Evolutionary conservation across 441 rosid genomes (phyloP).

Genomic region (Rhodomyrtus psidioides): DNA sequence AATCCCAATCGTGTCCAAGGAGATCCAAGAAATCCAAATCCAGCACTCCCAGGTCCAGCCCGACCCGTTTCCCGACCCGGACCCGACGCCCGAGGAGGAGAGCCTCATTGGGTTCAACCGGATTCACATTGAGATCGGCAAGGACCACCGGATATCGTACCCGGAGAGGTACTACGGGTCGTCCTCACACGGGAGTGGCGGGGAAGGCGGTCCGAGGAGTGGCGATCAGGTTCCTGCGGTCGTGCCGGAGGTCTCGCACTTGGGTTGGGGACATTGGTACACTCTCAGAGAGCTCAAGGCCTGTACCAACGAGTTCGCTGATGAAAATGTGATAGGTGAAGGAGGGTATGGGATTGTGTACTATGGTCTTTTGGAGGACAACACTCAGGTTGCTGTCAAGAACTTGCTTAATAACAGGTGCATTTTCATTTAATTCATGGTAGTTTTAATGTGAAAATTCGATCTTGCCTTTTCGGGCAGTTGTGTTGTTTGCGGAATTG

Average conservation of each 20-base stretch:
- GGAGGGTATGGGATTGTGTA: conserved; percentile 18
- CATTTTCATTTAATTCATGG: background rate
- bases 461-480: background rate
- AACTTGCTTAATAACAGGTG: conserved; percentile 19
- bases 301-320: conserved; percentile 5
- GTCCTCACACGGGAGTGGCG: conserved; percentile 8
- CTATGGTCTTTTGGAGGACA: conserved; percentile 11
- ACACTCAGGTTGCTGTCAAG: conserved; percentile 10
- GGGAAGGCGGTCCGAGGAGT: background rate
- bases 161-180: conserved; percentile 3
- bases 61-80: conserved; percentile 4
- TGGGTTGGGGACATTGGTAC: conserved; percentile 20
- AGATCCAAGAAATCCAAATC: conserved; percentile 42
- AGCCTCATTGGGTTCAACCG: conserved; percentile 1
- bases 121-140: conserved; percentile 11
- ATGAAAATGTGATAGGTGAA: conserved; percentile 13
- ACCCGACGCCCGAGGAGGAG: conserved; percentile 6
- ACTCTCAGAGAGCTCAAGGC: conserved; percentile 17
- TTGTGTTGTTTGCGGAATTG: background rate
- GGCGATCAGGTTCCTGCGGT: conserved; percentile 1
- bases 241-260: conserved; percentile 18
- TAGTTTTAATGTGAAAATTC: background rate
- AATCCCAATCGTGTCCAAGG: conserved; percentile 44
- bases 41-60: conserved; percentile 6
- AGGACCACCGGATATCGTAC: conserved; percentile 13